Base-by-base conservation (phyloP, 2,329 filamentous ascomycete genomes). In the Endothia cerciana region DNA sequence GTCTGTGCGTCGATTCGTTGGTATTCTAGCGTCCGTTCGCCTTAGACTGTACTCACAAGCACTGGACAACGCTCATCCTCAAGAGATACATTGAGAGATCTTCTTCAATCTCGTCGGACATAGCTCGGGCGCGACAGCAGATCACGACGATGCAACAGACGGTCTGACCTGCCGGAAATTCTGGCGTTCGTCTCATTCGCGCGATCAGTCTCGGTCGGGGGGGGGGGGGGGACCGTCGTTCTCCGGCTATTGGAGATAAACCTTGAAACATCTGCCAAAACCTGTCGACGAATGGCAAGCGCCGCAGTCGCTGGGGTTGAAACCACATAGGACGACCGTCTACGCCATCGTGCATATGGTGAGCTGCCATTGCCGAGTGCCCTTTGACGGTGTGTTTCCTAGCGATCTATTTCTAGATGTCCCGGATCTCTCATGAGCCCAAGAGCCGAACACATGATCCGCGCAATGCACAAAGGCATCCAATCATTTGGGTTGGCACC, bases 391-490 rank as follows among this genome's bases (percentile, higher is more conserved):
- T 63, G 38, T 47, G 43, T 36, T 38, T 41, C 38, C 45, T n/a
- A 36, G 55, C 41, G 60, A 41, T 59, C 56, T 47, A 59, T 49
- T 47, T 49, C 22, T 25, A 4, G 10, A 49, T 53, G 55, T 63
- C 64, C 55, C 33, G 58, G 60, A 40, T 57, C 47, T 25, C 47
- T 22, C 47, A 25, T 51, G 47, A 40, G 40, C 28, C 63, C 53
- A 49, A 51, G 45, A 45, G 58, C 65, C 65, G 65, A 67, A 63
- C 65, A 67, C 65, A 67, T 67, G 65, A 63, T 51, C 28, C 63
- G 59, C 64, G 36, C 41, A 58, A 60, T 55, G 62, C 45, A 53
- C 60, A 56, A 59, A 60, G 62, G 25, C 17, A 28, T 53, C 53
- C 59, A 65, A 67, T 63, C 56, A 28, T 49, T 47, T 47, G 28